Evolutionary conservation across 768 basidiomycete genomes (phyloP).

Genomic region (Exsudoporus frostii): DNA sequence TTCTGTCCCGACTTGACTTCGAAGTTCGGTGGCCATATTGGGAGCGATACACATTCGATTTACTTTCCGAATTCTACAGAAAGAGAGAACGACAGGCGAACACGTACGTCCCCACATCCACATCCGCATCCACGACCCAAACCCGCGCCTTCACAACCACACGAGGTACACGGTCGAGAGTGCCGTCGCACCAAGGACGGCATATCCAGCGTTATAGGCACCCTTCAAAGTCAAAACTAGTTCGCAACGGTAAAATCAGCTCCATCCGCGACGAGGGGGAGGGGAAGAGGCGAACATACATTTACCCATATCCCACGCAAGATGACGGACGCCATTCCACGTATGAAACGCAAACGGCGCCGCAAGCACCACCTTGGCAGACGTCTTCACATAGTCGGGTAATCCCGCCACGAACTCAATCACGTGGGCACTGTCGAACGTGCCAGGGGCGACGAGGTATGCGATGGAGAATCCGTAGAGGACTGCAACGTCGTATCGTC

Average conservation of each 20-base stretch:
- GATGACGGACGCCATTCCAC: constrained; percentile 86
- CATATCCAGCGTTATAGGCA: constrained; percentile 78
- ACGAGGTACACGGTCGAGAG: constrained; percentile 68
- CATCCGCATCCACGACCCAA: constrained; percentile 18
- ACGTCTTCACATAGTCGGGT: constrained; percentile 74
- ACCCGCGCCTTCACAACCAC: constrained; percentile 10
- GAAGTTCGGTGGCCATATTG: too few relatives aligned
- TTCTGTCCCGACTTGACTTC: too few relatives aligned
- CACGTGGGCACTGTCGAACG: constrained; percentile 76
- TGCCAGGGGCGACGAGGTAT: constrained; percentile 79
- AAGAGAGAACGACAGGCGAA: background rate
- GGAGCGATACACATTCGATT: background rate
- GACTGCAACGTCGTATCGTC: constrained; percentile 40
- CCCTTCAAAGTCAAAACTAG: constrained; percentile 79
- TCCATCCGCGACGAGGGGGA: background rate
- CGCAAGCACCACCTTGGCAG: constrained; percentile 76
- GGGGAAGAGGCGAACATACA: constrained; percentile 52
- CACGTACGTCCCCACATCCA: background rate
- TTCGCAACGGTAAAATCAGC: background rate
- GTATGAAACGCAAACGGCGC: constrained; percentile 89
- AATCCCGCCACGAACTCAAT: constrained; percentile 67
- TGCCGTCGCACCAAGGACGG: constrained; percentile 76
- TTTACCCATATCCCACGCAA: constrained; percentile 85
- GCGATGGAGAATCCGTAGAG: constrained; percentile 86
- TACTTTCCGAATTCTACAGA: background rate